These are phyloP conservation scores for Solanum lignicaule DNA, from an alignment of 257 asterid genomes.

Conservation along the genomic window DNA sequence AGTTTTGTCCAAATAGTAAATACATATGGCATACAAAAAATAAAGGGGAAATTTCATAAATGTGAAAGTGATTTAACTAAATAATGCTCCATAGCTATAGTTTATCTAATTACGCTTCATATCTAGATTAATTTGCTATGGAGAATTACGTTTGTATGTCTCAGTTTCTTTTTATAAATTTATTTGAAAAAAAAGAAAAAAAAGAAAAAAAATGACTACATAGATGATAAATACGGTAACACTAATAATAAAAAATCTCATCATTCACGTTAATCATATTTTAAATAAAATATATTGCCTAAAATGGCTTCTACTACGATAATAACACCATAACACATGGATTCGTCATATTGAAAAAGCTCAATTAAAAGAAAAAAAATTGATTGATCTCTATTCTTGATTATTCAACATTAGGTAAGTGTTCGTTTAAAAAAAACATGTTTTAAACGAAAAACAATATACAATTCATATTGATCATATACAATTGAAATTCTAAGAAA, in stretches of 20 bases:
- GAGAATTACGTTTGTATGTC: not conserved
- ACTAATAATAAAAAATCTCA: too few relatives aligned
- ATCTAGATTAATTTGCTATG: not conserved
- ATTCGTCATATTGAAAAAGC: not conserved
- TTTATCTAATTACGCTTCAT: too few relatives aligned
- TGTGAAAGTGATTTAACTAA: not conserved
- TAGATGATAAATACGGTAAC: too few relatives aligned
- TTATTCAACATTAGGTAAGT: not conserved
- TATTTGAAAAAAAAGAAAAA: too few relatives aligned
- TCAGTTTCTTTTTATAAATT: not conserved
- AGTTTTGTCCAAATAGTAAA: not conserved
- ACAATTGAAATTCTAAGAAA: not conserved
- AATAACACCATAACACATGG: not conserved
- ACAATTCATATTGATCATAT: not conserved
- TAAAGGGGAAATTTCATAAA: not conserved
- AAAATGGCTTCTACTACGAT: not conserved
- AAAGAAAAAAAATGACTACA: too few relatives aligned
- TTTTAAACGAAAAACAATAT: too few relatives aligned
- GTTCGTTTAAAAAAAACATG: not conserved
- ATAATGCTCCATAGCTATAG: too few relatives aligned
- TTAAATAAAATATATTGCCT: too few relatives aligned
- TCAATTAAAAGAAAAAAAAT: too few relatives aligned
- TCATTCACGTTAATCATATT: not conserved
- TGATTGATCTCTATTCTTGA: not conserved
- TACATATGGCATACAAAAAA: not conserved